phyloP scores from a whole-genome alignment of 345 rosid genomes.

The Eucalyptus marginata region DNA sequence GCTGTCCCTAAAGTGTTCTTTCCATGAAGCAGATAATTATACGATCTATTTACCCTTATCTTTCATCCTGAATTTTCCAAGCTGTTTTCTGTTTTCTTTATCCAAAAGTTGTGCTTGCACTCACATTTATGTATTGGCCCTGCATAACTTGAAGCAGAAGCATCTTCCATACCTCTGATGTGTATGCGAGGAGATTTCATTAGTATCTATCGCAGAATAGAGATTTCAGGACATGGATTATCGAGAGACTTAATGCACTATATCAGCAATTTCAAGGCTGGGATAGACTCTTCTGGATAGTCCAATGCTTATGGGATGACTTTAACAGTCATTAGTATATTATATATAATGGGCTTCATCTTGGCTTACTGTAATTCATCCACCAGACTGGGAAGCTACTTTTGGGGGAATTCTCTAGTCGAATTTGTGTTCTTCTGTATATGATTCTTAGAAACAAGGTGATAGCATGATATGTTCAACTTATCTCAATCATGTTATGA shows the following conservation, averaged over 20 bases:
- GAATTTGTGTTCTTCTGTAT: not conserved
- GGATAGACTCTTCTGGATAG: not conserved
- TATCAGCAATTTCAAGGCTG: not conserved
- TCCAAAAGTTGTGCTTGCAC: not conserved
- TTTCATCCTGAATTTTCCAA: not conserved
- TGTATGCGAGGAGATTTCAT: not conserved
- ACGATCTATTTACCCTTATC: not conserved
- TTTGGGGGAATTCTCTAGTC: not conserved
- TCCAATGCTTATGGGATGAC: not conserved
- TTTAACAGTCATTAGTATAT: not conserved
- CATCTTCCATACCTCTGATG: not conserved
- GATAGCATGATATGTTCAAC: not conserved
- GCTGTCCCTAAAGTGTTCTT: not conserved
- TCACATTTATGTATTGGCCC: not conserved
- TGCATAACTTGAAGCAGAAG: not conserved
- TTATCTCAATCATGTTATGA: not conserved
- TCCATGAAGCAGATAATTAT: not conserved
- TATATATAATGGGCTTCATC: not conserved
- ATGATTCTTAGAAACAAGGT: not conserved
- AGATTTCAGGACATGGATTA: not conserved
- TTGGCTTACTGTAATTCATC: not conserved
- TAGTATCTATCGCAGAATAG: not conserved
- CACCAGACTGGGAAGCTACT: not conserved
- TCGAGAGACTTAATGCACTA: not conserved
- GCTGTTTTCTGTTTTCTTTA: not conserved